Evolutionary conservation across 805 yeast genomes (phyloP), one percentile per base, ranked within the genome.

Genomic region (Kodamaea jinghongensis): DNA sequence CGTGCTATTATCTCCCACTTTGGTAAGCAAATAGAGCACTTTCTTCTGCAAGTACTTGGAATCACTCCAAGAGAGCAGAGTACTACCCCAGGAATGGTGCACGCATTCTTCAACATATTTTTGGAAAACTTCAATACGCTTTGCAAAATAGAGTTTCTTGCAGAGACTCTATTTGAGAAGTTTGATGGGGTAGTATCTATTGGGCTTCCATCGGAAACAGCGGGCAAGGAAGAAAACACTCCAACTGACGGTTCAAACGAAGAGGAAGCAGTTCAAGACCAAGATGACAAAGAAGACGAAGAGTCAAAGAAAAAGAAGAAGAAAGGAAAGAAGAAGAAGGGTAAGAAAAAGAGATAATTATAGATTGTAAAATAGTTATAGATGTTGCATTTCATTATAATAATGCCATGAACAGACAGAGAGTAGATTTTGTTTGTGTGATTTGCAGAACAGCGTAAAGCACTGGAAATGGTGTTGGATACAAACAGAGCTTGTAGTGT

Each of bases 71-170:
- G 31, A 14, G 34, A 27, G 15, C 36, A 29, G 5, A 20, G 11
- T 7, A 31, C 26, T 37, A 43, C 35, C 27, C 31, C 16, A 12
- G 30, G 28, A 4, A 45, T 44, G 14, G 28, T 56, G 13, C 37
- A 39, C 8, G 36, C 44, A 8, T 62, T 60, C 45, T 60, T 60
- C 31, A 35, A 38, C 15, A 44, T 55, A 26, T 63, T 65, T 39
- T 48, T 64, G 34, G 37, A 42, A 8, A 43, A 59, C 30, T 65
- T 62, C 51, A 62, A 65, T 31, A 55, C 56, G 10, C 46, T 65
- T 22, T 55, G 65, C 40, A 60, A 56, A 37, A 54, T 60, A 17
- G 63, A 58, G 44, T 44, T 41, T 28, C 46, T 65, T 33, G 65
- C 62, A 4, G 62, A 61, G 39, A 28, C 43, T 3, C 41, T 59